phyloP scores from a whole-genome alignment of 305 asterid species.

The Solanum chacoense region DNA sequence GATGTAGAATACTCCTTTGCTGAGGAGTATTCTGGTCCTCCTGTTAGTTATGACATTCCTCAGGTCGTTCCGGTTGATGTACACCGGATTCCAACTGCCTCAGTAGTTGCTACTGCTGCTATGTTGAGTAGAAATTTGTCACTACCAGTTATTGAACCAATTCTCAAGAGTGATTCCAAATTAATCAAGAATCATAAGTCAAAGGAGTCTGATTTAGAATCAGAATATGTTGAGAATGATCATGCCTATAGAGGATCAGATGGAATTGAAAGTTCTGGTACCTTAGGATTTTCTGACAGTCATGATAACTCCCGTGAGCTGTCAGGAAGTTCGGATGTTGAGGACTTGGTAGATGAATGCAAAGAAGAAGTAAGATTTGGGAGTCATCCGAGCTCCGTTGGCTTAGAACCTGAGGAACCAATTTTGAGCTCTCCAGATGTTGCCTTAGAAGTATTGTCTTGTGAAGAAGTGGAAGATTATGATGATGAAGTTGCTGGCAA shows the following conservation, averaged over 20 bases:
- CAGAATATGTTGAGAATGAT: conserved; percentile 2
- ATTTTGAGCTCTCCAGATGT: conserved; percentile 7
- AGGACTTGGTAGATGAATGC: conserved; percentile 29
- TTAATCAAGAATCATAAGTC: conserved; percentile 13
- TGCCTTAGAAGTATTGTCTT: conserved; percentile 4
- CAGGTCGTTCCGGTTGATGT: conserved; percentile 65
- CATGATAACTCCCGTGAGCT: conserved; percentile 30
- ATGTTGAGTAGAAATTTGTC: conserved; percentile 17
- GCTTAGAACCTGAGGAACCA: conserved; percentile 11
- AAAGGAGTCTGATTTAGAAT: conserved; percentile 10
- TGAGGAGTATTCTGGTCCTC: conserved; percentile 74
- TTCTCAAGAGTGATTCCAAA: conserved; percentile 24
- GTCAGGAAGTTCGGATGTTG: conserved; percentile 59
- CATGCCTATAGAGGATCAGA: conserved; percentile 12
- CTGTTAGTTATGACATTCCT: conserved; percentile 60
- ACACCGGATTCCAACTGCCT: conserved; percentile 57
- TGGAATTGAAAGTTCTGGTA: conserved; percentile 43
- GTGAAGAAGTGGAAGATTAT: conserved; percentile 22
- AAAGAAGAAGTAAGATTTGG: conserved; percentile 11
- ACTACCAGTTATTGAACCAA: conserved; percentile 62
- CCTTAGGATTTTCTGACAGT: conserved; percentile 52
- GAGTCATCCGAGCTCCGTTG: not conserved
- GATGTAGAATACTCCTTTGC: conserved; percentile 79
- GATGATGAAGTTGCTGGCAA: conserved; percentile 20
- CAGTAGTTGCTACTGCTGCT: conserved; percentile 30